A percentile compares a stretch with the other conserved stretches of the same genome.
phyloP scores from a whole-genome alignment of 1,284 basidiomycete species.

The Cryptococcus sp. region DNA sequence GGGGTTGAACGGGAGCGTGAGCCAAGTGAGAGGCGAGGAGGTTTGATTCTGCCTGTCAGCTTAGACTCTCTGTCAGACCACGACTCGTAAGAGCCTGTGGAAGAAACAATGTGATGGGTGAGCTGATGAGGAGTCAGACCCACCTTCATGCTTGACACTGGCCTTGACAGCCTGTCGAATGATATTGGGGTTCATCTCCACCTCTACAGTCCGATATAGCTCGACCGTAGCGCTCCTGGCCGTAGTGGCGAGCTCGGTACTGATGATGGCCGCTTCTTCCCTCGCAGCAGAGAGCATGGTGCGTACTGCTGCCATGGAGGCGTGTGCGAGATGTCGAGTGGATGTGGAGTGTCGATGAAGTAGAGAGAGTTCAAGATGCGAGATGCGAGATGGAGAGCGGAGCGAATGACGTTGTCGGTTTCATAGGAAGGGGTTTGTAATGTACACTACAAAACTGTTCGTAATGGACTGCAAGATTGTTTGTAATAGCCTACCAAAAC shows the following conservation, averaged over 20 bases:
- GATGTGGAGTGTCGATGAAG: background rate
- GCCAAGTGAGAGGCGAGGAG: slow-evolving; percentile 12
- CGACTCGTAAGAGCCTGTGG: background rate
- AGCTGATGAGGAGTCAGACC: background rate
- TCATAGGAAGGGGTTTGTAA: too few relatives aligned
- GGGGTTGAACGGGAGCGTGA: slow-evolving; percentile 6
- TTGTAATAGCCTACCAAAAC: too few relatives aligned
- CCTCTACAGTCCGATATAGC: slow-evolving; percentile 10
- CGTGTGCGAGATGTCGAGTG: background rate
- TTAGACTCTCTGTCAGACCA: background rate
- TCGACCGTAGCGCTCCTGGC: slow-evolving; percentile 19
- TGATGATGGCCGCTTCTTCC: slow-evolving; percentile 34
- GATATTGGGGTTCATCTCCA: slow-evolving; percentile 31
- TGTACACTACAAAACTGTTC: too few relatives aligned
- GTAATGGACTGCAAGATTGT: too few relatives aligned
- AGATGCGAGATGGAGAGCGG: too few relatives aligned
- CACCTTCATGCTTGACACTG: slow-evolving; percentile 20
- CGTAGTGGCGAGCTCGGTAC: slow-evolving; percentile 21
- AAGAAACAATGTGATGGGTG: too few relatives aligned
- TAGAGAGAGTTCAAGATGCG: background rate
- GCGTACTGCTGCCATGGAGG: slow-evolving; percentile 27
- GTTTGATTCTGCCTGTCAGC: slow-evolving; percentile 10
- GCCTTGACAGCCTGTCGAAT: slow-evolving; percentile 33
- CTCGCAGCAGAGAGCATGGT: slow-evolving; percentile 35
- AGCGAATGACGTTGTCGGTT: too few relatives aligned